Conservation (phyloP, 208 protist species). For the Hexamita inflata region DNA sequence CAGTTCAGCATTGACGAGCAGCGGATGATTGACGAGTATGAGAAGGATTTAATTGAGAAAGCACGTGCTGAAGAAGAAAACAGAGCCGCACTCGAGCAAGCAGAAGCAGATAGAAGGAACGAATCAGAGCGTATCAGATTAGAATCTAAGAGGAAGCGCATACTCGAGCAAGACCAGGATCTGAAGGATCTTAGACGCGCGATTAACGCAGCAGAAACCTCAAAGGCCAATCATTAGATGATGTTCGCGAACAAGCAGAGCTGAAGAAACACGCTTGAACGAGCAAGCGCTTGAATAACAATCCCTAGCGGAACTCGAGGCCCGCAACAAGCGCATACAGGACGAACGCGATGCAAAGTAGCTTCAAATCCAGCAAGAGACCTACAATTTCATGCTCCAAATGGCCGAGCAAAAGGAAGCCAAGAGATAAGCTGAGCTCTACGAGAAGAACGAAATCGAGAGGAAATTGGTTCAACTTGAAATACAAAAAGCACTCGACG, state of each 20-base stretch:
- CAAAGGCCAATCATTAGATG: not conserved
- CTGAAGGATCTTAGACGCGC: not conserved
- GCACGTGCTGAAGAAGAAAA: slow-evolving; percentile 1
- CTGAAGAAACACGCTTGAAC: too few relatives aligned
- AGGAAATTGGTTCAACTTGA: not conserved
- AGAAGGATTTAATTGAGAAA: not conserved
- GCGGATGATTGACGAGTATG: slow-evolving; percentile 10
- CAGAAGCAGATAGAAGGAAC: not conserved
- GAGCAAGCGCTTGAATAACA: not conserved
- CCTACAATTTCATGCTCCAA: not conserved
- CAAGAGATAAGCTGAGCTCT: not conserved
- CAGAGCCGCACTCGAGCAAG: slow-evolving; percentile 2
- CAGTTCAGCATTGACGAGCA: too few relatives aligned
- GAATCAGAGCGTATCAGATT: not conserved
- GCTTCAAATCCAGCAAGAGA: not conserved
- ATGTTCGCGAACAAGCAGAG: not conserved
- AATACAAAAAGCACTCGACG: not conserved
- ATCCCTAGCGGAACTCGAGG: not conserved
- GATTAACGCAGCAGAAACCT: not conserved
- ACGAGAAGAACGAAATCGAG: not conserved
- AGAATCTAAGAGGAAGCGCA: not conserved
- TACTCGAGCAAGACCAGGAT: not conserved
- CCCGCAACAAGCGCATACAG: not conserved
- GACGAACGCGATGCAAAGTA: not conserved
- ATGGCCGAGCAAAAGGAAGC: not conserved